Base-by-base conservation (phyloP, 2,329 filamentous ascomycete species). In the Xylariaceae sp. region DNA sequence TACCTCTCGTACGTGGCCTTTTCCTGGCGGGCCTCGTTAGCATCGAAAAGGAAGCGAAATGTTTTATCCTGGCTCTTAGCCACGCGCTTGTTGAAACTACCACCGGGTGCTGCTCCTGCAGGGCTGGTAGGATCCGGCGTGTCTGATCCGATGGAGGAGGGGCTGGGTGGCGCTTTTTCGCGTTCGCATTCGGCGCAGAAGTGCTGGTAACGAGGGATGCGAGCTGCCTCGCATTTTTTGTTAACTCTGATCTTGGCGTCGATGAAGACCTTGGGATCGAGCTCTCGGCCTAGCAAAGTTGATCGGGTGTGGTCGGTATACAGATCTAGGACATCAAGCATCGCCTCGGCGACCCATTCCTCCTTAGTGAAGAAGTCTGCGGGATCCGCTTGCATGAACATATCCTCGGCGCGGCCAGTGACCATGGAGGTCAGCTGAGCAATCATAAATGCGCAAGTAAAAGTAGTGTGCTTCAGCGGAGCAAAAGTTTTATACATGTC, bases 401-500 rank as follows among this genome's bases (percentile, higher is more conserved):
- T 64, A 6, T 77, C 73, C 6, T 80, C 56, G 35, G 80, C 75
- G 32, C 74, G 71, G 40, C 76, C 76, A 25, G 79, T 73, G 45
- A 96, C 67, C 21, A 87, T 77, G 0, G 84, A 80, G 1, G 91
- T 85, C 27, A 97, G 78, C 67, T 95, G 90, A 10, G 95, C 70
- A 54, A 88, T 81, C 8, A 86, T 85, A 58, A 95, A 79, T 1
- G 87, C 88, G 76, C 96, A 84, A 12, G 88, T 86, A n/a, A 86
- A 81, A 0, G 87, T 87, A 1, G 84, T 87, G 59, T 95, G 88
- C 70, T 97, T 97, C 47, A 97, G 75, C 7, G 91, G 91, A 1
- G 89, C 85, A 65, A 93, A 94, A 0, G 93, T 98, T 62, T 91
- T 88, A 69, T 96, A 95, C 37, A 95, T 73, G 67, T 98, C 93